Conservation (phyloP, 2,329 filamentous ascomycete genomes). For the Pseudocercospora crystallina region DNA sequence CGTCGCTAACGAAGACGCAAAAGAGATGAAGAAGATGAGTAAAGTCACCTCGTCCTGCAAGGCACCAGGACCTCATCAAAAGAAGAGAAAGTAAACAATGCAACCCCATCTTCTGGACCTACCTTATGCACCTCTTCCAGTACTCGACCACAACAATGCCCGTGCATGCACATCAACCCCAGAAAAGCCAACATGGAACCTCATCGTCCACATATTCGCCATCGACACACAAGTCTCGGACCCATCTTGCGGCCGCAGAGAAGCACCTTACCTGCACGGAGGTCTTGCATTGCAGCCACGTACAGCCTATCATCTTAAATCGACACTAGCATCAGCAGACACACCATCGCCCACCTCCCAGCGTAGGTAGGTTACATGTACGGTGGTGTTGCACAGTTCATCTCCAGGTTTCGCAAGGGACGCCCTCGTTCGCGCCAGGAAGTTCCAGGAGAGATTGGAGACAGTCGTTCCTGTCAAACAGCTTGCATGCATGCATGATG, state of each 20-base stretch:
- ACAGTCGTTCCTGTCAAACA: conserved; percentile 6
- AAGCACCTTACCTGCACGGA: conserved; percentile 10
- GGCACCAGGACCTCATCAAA: conserved; percentile 15
- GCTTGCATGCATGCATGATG: too few relatives aligned
- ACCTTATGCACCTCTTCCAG: neutral
- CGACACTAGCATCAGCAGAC: conserved; percentile 12
- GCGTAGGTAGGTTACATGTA: neutral
- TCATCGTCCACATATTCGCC: conserved; percentile 8
- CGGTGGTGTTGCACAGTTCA: conserved; percentile 7
- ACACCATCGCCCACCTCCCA: conserved; percentile 1
- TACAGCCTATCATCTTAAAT: conserved; percentile 7
- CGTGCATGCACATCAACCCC: conserved; percentile 4
- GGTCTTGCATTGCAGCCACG: conserved; percentile 6
- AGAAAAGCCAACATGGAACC: neutral
- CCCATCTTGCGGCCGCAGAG: conserved; percentile 14
- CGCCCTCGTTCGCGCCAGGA: conserved; percentile 13
- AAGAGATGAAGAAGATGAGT: conserved; percentile 1
- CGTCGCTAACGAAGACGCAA: neutral
- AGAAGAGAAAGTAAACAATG: conserved; percentile 10
- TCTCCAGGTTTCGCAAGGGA: conserved; percentile 16
- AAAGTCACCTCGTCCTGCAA: conserved; percentile 13
- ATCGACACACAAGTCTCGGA: neutral
- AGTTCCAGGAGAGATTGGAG: conserved; percentile 7
- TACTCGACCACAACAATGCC: neutral
- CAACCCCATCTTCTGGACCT: conserved; percentile 6